Evolutionary conservation across 805 yeast genomes (phyloP), one percentile per base, ranked within the genome.

Genomic region (Candida rishiriensis): DNA sequence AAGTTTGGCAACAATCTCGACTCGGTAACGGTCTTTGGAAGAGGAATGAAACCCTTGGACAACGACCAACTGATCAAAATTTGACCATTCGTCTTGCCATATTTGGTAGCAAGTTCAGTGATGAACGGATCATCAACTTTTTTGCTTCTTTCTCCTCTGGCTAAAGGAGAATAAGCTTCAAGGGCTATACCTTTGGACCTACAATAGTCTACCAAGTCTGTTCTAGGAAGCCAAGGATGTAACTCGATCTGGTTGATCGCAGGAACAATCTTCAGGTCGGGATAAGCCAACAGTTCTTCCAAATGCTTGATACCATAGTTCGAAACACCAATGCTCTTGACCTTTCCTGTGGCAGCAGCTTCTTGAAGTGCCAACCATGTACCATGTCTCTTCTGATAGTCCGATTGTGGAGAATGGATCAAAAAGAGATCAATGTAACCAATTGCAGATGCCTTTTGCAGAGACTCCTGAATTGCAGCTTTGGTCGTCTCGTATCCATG

Each of bases 131-230:
- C 81, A 38, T 63, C 56, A 35, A 78, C 54, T 50, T 69, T 73
- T 28, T 46, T 52, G 26, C 26, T 21, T 7, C 26, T 21, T 21
- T 7, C 26, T 29, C 81, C 84, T 46, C 75, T 74, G 1, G 84
- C 81, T 56, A 83, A 69, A 10, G 89, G 88, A 18, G 82, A 71
- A 63, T 76, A 83, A 0, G 88, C 87, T 55, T 81, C 81, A 9
- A 73, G 56, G 10, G 63, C 61, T 44, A 83, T 79, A 29, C 69
- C 74, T 43, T 80, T 61, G 21, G 62, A 49, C 30, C 64, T 58
- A 52, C 71, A 70, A 58, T 58, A 81, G 29, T 69, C 65, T 29
- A 70, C 67, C 44, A 81, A 55, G 29, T 73, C 73, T 2, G 57
- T 47, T 38, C 78, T 59, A 69, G 68, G 69, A 30, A 70, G 57